Evolutionary conservation across 768 basidiomycete species (phyloP).

Genomic region (Panaeolus papilionaceus): DNA sequence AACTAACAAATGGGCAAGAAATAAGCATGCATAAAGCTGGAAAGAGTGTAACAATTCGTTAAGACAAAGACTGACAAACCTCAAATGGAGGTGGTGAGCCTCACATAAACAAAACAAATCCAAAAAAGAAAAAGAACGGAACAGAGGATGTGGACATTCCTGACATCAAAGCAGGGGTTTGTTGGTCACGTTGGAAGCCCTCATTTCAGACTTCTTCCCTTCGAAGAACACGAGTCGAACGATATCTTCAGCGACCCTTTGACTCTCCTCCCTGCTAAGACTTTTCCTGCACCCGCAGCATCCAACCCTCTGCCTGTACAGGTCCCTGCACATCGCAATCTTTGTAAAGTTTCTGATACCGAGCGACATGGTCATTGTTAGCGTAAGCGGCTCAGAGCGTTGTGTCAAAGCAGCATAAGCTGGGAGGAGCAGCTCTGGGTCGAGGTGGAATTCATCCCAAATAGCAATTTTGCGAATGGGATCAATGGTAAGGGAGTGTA

Average conservation of each 20-base stretch:
- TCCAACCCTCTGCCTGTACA: slow-evolving; percentile 36
- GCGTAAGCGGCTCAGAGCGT: slow-evolving; percentile 38
- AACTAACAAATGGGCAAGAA: background rate
- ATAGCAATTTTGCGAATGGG: slow-evolving; percentile 41
- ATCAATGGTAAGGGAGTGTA: slow-evolving; percentile 36
- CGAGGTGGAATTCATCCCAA: slow-evolving; percentile 42
- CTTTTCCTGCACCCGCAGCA: slow-evolving; percentile 33
- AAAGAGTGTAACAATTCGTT: background rate
- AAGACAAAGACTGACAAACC: slow-evolving; percentile 1
- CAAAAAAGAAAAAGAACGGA: background rate
- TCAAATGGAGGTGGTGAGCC: background rate
- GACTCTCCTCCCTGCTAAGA: slow-evolving; percentile 30
- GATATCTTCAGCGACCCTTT: slow-evolving; percentile 30
- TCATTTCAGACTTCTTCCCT: slow-evolving; percentile 1
- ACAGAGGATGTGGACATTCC: background rate
- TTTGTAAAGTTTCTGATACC: slow-evolving; percentile 41
- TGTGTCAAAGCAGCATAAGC: slow-evolving; percentile 37
- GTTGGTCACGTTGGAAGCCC: slow-evolving; percentile 1
- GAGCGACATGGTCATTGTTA: slow-evolving; percentile 39
- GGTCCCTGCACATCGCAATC: slow-evolving; percentile 38
- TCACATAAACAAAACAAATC: background rate
- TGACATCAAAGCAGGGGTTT: slow-evolving; percentile 5
- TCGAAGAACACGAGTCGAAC: slow-evolving; percentile 18
- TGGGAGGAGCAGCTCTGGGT: slow-evolving; percentile 34
- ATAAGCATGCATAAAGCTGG: background rate